These are phyloP conservation scores for Magnolia changhungtana DNA, from an alignment of 164 flowering plant species.

Conservation along the genomic window DNA sequence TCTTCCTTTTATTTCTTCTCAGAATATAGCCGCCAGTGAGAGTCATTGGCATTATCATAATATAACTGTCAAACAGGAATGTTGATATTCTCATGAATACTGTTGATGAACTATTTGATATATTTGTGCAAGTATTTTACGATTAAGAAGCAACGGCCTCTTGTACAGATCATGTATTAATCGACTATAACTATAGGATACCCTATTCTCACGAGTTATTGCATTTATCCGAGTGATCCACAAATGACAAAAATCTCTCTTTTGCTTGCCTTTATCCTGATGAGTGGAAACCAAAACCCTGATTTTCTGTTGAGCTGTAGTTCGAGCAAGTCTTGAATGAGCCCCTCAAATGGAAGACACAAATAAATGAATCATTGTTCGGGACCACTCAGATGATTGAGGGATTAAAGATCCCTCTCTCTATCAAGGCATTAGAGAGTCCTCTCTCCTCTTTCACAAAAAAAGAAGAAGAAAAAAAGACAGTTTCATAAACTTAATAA, in stretches of 20 bases:
- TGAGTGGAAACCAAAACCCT: neutral
- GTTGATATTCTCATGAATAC: too few species aligned
- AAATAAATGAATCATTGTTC: too few species aligned
- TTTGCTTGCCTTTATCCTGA: neutral
- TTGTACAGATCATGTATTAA: conserved; percentile 1
- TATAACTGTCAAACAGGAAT: too few species aligned
- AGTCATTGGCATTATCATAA: too few species aligned
- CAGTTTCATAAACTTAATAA: too few species aligned
- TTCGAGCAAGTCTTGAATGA: neutral
- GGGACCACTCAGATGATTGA: too few species aligned
- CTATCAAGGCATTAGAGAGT: too few species aligned
- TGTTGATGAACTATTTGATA: neutral
- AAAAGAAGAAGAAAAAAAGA: too few species aligned
- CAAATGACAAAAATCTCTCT: neutral
- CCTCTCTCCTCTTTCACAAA: too few species aligned
- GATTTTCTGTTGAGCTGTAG: neutral
- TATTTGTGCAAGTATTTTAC: conserved; percentile 1
- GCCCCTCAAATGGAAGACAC: neutral
- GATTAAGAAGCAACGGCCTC: neutral
- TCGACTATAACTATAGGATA: conserved; percentile 1
- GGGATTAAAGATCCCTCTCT: too few species aligned
- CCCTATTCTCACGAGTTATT: neutral
- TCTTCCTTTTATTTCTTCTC: too few species aligned
- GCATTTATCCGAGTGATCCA: neutral
- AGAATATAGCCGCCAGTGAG: too few species aligned